Evolutionary conservation across 768 basidiomycete genomes (phyloP), one percentile per base, ranked within the genome.

Genomic region (Clitopilus hobsonii): DNA sequence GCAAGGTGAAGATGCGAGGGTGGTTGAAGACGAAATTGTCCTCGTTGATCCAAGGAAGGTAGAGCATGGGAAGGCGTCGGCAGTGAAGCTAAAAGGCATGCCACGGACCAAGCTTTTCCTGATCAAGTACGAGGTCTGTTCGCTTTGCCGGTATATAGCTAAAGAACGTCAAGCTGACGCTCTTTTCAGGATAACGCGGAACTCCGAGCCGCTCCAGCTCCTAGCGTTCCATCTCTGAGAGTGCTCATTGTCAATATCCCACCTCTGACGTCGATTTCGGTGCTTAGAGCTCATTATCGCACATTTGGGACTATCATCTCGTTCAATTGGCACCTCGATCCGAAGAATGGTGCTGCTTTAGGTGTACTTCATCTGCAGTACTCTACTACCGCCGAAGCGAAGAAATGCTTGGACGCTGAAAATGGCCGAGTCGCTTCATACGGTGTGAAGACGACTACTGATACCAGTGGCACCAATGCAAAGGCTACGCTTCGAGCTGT

Each of bases 351-450:
- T 2, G 86, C 83, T 49, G 82, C 87, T 1, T 79, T 97, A 1
- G 94, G 95, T 1, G 81, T 98, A 38, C 82, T 92, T 38, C 83
- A 82, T 64, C 79, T 98, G 58, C 82, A 80, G 59, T 98, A 74
- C 63, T 63, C 69, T 14, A 71, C 79, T 0, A 83, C 86, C 56
- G 84, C 85, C 14, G 86, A 89, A 41, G 94, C 93, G 5, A 77
- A 75, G 54, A 63, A 69, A 45, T 93, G 89, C 56, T 76, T 89
- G 22, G 78, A 78, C 55, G 77, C 74, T 51, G 86, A 86, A 62
- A 77, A 92, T 55, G 89, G 90, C 26, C 77, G 82, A 65, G 79
- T 75, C 22, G 78, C 82, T 0, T 71, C 75, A 4, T 65, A 75
- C 25, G 77, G 80, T 16, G 63, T 72, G n/a, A n/a, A n/a, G n/a